Percentiles rank a stretch among this genome's conserved stretches.
Conservation (phyloP, 148 eudicot species). For the Talinum fruticosum region DNA sequence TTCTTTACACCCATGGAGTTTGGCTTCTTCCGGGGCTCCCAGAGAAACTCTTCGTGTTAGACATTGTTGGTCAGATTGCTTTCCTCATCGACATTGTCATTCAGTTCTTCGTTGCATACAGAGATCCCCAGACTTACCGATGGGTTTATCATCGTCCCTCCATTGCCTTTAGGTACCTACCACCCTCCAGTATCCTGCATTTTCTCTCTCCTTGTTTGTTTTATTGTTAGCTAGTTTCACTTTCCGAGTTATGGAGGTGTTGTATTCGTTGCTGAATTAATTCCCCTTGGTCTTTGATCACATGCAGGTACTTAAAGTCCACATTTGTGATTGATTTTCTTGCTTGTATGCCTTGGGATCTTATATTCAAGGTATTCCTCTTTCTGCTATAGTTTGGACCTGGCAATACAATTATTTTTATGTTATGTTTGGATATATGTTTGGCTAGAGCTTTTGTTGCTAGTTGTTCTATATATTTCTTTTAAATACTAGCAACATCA, state of each 20-base stretch:
- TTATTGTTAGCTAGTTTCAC: too few relatives aligned
- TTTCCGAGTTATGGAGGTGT: neutral
- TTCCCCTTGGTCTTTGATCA: neutral
- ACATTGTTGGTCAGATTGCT: conserved; percentile 74
- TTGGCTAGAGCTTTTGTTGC: too few relatives aligned
- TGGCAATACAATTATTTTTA: too few relatives aligned
- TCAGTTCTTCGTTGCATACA: conserved; percentile 79
- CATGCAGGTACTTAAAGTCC: conserved; percentile 79
- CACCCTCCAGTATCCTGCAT: neutral
- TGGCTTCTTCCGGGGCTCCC: conserved; percentile 88
- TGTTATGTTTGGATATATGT: too few relatives aligned
- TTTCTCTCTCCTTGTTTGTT: neutral
- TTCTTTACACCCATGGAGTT: conserved; percentile 96
- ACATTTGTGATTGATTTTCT: conserved; percentile 69
- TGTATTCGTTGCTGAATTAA: neutral
- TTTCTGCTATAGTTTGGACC: neutral
- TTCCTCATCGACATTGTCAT: conserved; percentile 77
- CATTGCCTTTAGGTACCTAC: conserved; percentile 63
- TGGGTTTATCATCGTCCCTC: conserved; percentile 56
- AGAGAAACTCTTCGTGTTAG: conserved; percentile 59
- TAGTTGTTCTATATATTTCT: neutral
- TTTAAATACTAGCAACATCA: neutral
- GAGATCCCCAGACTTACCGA: conserved; percentile 70
- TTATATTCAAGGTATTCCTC: conserved; percentile 68
- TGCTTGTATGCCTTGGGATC: conserved; percentile 92